A percentile compares a stretch with the other conserved stretches of the same genome.
Conservation (phyloP, 2,329 filamentous ascomycete species). For the Aspergillus thermomutatus region DNA sequence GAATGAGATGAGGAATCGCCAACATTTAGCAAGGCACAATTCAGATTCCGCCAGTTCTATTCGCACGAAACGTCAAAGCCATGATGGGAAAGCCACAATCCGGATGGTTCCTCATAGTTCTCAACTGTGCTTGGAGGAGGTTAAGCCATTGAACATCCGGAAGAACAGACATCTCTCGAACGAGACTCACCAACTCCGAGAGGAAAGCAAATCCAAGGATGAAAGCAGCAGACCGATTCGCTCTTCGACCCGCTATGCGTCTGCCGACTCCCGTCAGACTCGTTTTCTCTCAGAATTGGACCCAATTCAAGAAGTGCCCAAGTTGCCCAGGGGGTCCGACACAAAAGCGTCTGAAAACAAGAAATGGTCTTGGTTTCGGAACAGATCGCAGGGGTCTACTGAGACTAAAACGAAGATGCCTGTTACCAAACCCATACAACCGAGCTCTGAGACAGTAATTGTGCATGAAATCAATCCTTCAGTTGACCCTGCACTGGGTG, state of each 20-base stretch:
- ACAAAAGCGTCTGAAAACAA: slow-evolving; percentile 29
- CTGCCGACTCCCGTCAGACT: slow-evolving; percentile 23
- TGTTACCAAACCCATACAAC: slow-evolving; percentile 22
- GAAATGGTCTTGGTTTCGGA: slow-evolving; percentile 49
- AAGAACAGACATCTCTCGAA: slow-evolving; percentile 34
- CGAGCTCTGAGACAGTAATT: slow-evolving; percentile 24
- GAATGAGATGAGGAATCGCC: slow-evolving; percentile 9
- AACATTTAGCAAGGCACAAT: slow-evolving; percentile 3
- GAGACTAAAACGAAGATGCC: slow-evolving; percentile 19
- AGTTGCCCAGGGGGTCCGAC: slow-evolving; percentile 27
- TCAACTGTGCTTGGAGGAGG: slow-evolving; percentile 39
- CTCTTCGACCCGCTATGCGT: slow-evolving; percentile 7
- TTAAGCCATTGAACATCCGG: slow-evolving; percentile 55
- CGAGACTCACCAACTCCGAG: slow-evolving; percentile 3
- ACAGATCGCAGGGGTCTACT: slow-evolving; percentile 25
- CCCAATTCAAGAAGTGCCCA: slow-evolving; percentile 42
- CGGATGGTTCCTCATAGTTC: slow-evolving; percentile 56
- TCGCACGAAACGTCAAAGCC: slow-evolving; percentile 9
- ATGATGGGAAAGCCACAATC: slow-evolving; percentile 47
- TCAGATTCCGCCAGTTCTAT: slow-evolving; percentile 5
- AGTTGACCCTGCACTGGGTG: slow-evolving; percentile 5
- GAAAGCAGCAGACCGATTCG: background rate
- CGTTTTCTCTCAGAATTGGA: slow-evolving; percentile 35
- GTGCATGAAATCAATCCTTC: slow-evolving; percentile 23
- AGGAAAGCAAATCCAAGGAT: slow-evolving; percentile 1